phyloP scores from a whole-genome alignment of 2,329 filamentous ascomycete genomes.

The Penicillium sp. region DNA sequence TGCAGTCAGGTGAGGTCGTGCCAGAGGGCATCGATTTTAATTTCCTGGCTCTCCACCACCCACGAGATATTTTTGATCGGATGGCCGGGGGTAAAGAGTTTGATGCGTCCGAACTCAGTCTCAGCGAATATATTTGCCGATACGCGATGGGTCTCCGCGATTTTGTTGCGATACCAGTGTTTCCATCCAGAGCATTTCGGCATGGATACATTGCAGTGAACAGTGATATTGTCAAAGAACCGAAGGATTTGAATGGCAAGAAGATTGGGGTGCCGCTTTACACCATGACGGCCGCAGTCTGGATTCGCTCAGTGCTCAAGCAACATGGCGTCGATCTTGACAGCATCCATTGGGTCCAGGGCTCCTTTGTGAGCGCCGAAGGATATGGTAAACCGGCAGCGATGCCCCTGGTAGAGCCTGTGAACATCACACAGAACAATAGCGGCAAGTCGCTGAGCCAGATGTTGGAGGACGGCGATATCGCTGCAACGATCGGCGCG shows the following conservation, averaged over 20 bases:
- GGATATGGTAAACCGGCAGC: conserved; percentile 30
- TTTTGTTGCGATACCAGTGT: too few relatives aligned
- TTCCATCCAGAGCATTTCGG: too few relatives aligned
- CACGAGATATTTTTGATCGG: too few relatives aligned
- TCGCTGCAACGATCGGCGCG: conserved; percentile 40
- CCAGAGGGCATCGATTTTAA: too few relatives aligned
- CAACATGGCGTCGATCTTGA: conserved; percentile 35
- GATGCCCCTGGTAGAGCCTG: conserved; percentile 21
- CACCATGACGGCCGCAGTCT: conserved; percentile 43
- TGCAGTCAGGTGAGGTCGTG: too few relatives aligned
- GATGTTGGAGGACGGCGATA: conserved; percentile 37
- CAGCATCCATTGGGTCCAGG: conserved; percentile 35
- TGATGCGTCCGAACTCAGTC: too few relatives aligned
- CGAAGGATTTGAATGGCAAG: conserved; percentile 35
- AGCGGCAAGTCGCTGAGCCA: conserved; percentile 32
- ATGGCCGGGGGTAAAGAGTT: too few relatives aligned
- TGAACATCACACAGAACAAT: conserved; percentile 1
- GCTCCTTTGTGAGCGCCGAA: conserved; percentile 30
- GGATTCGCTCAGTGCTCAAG: conserved; percentile 35
- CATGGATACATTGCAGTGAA: too few relatives aligned
- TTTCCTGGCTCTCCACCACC: too few relatives aligned
- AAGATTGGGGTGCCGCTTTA: conserved; percentile 39
- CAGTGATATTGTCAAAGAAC: conserved; percentile 21
- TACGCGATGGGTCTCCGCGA: too few relatives aligned
- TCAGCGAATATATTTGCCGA: too few relatives aligned